Base-by-base conservation (phyloP, 345 rosid genomes). In the Aegle marmelos region DNA sequence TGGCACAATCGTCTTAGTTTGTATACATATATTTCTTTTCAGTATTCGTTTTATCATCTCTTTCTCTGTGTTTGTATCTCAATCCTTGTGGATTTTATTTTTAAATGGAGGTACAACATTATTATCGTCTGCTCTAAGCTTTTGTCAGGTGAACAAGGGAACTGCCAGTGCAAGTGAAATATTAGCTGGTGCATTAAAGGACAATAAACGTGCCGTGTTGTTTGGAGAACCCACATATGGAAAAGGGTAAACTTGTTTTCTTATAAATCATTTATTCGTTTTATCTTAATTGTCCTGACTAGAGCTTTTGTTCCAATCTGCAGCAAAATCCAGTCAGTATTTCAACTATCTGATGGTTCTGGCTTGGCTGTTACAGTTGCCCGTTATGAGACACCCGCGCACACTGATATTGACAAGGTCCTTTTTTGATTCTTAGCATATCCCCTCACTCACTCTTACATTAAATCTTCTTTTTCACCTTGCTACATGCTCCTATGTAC, bases 111-210 rank as follows among this genome's bases (percentile, higher is more conserved):
- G 48, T 31, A 5, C 25, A 33, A 34, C 27, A 36, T 41, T 21
- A 60, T 31, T 74, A 7, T 66, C 53, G 16, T 76, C 64, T 77
- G 67, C 50, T 61, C 59, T 39, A 75, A 81, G 36, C 64, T 78
- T 81, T 67, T 69, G 50, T 68, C 82, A 93, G 98, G 99, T 96
- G 79, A 96, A 96, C 89, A 96, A 92, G 85, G 99, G 99, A 27
- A 94, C 97, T 0, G 99, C 99, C 0, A 96, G 99, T 78, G 98
- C 98, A n/a, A 96, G 99, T 28, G 97, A 96, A 84, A 92, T 96
- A 83, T 77, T 94, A 79, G 98, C 98, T 13, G 95, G 95, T 25
- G 99, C 98, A 37, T 80, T 96, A 89, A 96, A 96, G 80, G 98
- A 94, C 87, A 96, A 94, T 78, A 96, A 90, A 78, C 93, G 97